Evolutionary conservation across 202 grass and related monocot genomes (phyloP).

Genomic region (Cymbopogon flexuosus): DNA sequence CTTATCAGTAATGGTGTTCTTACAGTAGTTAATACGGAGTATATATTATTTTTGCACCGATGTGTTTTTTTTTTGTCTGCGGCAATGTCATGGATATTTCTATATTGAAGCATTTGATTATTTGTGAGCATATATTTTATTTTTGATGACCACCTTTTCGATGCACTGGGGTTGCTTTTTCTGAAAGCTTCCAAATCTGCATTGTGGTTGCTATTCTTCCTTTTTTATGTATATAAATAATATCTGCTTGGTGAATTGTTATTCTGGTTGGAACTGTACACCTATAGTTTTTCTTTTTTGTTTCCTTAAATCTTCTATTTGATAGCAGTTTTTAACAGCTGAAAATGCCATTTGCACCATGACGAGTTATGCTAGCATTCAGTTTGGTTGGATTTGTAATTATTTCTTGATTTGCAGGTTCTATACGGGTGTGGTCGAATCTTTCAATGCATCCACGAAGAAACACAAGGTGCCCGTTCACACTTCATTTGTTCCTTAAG

Average conservation of each 20-base stretch:
- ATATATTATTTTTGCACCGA: background rate
- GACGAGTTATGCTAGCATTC: constrained; percentile 7
- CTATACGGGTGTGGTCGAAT: constrained; percentile 50
- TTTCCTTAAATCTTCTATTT: background rate
- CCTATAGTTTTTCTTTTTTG: background rate
- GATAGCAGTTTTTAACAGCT: constrained; percentile 2
- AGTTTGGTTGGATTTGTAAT: constrained; percentile 28
- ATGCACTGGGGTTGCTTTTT: background rate
- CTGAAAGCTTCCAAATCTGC: background rate
- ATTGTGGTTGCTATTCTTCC: background rate
- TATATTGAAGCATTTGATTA: background rate
- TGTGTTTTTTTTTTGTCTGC: background rate
- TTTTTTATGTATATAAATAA: background rate
- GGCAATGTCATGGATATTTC: background rate
- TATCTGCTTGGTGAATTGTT: background rate
- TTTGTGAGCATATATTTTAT: background rate
- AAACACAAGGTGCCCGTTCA: constrained; percentile 51
- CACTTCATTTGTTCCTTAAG: background rate
- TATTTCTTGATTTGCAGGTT: constrained; percentile 53
- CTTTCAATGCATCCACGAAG: constrained; percentile 37
- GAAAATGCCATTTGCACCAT: background rate
- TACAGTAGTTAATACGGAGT: constrained; percentile 15
- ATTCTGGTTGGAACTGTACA: background rate
- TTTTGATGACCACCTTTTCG: background rate
- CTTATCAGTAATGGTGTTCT: constrained; percentile 7